Evolutionary conservation across 352 stramenopile species (phyloP), one percentile per base, ranked within the genome.

Genomic region (Globisporangium solare): DNA sequence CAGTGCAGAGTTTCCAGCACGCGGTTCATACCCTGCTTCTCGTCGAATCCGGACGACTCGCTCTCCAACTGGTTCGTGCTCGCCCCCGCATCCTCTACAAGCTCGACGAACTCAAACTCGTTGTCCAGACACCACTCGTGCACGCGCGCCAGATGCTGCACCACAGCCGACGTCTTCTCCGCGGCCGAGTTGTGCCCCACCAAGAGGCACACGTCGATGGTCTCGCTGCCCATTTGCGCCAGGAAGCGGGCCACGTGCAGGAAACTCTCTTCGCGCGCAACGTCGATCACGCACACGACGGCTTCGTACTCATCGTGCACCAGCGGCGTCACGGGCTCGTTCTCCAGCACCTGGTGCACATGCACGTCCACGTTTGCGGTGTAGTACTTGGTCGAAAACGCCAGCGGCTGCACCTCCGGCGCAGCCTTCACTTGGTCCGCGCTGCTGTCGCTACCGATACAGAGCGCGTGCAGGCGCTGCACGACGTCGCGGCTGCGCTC

Each of bases 1-100:
- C 80, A 89, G 20, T 93, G 68, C 47, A 93, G 58, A 13, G 77
- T 80, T 52, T 93, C 83, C 17, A 93, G 59, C 24, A 91, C 75
- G n/a, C 83, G 74, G 12, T 82, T 69, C 27, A 93, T 66, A 18
- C 83, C 79, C 21, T 56, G 54, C 51, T 79, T 85, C 62, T 86
- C 76, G 22, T 68, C 59, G 22, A 37, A 31, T 4, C 20, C 21
- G 12, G 59, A 46, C 20, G 59, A 46, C 20, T 24, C 32, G 6
- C 20, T 53, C 15, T 66, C 58, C 32, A 60, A 47, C 22, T 40
- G 56, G 27, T 70, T 58, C 0, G 56, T 56, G 18, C 6, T 50
- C 0, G 14, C 2, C 7, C 47, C 17, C 2, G 51, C 40, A 22
- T 55, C 41, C 1, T 31, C 46, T 3, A 69, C 48, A 8, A 86